These are phyloP conservation scores for Ambrosia artemisiifolia DNA, from an alignment of 129 eudicot species.

Conservation along the genomic window DNA sequence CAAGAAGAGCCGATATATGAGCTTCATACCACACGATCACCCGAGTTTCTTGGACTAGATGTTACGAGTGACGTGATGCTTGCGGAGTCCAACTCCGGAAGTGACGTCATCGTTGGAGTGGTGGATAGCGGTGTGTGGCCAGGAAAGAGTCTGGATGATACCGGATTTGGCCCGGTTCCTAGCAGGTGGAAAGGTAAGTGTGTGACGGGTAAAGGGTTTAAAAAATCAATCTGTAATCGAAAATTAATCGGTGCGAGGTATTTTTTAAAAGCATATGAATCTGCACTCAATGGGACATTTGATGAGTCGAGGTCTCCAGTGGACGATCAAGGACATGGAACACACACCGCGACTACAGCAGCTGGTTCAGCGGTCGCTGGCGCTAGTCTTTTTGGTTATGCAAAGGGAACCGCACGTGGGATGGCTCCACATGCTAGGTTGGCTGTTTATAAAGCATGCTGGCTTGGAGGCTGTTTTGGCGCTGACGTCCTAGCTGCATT, in stretches of 20 bases:
- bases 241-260: slow-evolving; percentile 74
- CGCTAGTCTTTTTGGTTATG: slow-evolving; percentile 72
- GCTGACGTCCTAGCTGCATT: slow-evolving; percentile 60
- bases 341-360: slow-evolving; percentile 64
- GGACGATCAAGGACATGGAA: slow-evolving; percentile 79
- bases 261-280: slow-evolving; percentile 58
- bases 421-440: slow-evolving; percentile 67
- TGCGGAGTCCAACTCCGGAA: slow-evolving; percentile 27
- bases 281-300: slow-evolving; percentile 46
- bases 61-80: slow-evolving; percentile 17
- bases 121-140: slow-evolving; percentile 89
- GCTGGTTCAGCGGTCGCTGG: slow-evolving; percentile 54
- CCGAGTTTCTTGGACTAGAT: slow-evolving; percentile 67
- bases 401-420: slow-evolving; percentile 73
- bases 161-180: slow-evolving; percentile 58
- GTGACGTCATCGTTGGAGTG: slow-evolving; percentile 69
- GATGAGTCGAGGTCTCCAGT: slow-evolving; percentile 68
- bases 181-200: slow-evolving; percentile 70
- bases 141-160: slow-evolving; percentile 50
- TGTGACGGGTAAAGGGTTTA: slow-evolving; percentile 41
- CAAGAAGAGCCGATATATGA: slow-evolving; percentile 52
- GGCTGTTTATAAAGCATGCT: slow-evolving; percentile 67
- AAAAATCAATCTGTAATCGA: slow-evolving; percentile 48
- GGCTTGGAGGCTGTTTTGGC: slow-evolving; percentile 57
- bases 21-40: slow-evolving; percentile 76